phyloP scores from a whole-genome alignment of 495 filamentous ascomycete species.

The Penicillium samsonianum region DNA sequence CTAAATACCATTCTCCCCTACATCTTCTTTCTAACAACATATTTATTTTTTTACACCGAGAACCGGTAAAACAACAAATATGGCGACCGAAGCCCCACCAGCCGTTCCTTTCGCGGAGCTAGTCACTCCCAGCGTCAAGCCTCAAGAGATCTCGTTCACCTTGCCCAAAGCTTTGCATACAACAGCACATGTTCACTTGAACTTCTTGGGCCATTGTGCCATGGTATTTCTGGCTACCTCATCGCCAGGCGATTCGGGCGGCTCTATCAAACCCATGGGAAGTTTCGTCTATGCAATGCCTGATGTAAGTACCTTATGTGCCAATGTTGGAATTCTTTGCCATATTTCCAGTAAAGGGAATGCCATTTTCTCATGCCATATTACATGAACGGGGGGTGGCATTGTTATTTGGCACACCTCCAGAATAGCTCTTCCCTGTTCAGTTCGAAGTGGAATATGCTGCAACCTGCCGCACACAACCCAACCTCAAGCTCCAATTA shows the following conservation, averaged over 20 bases:
- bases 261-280: conserved; percentile 45
- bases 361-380: too few relatives aligned
- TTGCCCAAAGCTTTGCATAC: conserved; percentile 76
- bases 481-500: background rate
- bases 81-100: conserved; percentile 12
- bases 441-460: background rate
- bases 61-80: conserved; percentile 10
- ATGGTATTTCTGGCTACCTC: conserved; percentile 77
- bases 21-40: background rate
- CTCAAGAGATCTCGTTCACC: conserved; percentile 71
- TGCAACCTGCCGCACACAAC: background rate
- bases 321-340: background rate
- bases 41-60: background rate
- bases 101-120: conserved; percentile 22
- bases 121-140: conserved; percentile 38
- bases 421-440: background rate
- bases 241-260: conserved; percentile 55
- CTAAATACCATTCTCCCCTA: background rate
- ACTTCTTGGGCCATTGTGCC: conserved; percentile 63
- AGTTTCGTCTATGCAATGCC: conserved; percentile 94
- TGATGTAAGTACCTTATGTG: conserved; percentile 58
- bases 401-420: background rate
- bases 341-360: background rate
- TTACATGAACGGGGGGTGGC: background rate
- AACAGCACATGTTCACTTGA: conserved; percentile 76